Conservation (phyloP, 495 filamentous ascomycete species). For the Hypoxylon perforatum region DNA sequence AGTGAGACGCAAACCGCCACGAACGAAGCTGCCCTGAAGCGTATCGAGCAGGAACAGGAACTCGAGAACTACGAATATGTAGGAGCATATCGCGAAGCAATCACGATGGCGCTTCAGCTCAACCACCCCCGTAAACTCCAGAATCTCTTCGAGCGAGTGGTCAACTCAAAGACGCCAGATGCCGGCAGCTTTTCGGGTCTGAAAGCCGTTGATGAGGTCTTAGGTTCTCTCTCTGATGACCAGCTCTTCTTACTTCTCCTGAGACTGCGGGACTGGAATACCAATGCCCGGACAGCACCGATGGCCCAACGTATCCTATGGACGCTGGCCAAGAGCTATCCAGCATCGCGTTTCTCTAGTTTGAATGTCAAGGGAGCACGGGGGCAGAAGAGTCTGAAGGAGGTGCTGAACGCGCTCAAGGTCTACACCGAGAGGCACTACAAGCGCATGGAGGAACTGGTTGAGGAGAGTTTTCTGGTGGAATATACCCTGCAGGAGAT, state of each 20-base stretch:
- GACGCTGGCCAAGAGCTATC: conserved; percentile 80
- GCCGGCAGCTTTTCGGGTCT: conserved; percentile 74
- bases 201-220: conserved; percentile 83
- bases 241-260: conserved; percentile 84
- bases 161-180: conserved; percentile 71
- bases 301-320: conserved; percentile 89
- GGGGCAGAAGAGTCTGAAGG: conserved; percentile 75
- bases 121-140: conserved; percentile 92
- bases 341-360: conserved; percentile 71
- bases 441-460: conserved; percentile 82
- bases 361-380: conserved; percentile 70
- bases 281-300: conserved; percentile 85
- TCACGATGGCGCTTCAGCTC: conserved; percentile 88
- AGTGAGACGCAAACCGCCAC: conserved; percentile 77
- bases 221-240: conserved; percentile 79
- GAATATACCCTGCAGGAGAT: conserved; percentile 94
- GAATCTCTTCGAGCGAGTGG: conserved; percentile 80
- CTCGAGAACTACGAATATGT: conserved; percentile 90
- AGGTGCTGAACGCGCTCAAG: conserved; percentile 82
- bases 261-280: conserved; percentile 93
- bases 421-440: conserved; percentile 95
- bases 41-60: conserved; percentile 91
- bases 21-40: conserved; percentile 74
- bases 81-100: conserved; percentile 88
- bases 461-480: conserved; percentile 94